Evolutionary conservation across 2,329 filamentous ascomycete genomes (phyloP), one percentile per base, ranked within the genome.

Genomic region (Clonostachys byssicola): DNA sequence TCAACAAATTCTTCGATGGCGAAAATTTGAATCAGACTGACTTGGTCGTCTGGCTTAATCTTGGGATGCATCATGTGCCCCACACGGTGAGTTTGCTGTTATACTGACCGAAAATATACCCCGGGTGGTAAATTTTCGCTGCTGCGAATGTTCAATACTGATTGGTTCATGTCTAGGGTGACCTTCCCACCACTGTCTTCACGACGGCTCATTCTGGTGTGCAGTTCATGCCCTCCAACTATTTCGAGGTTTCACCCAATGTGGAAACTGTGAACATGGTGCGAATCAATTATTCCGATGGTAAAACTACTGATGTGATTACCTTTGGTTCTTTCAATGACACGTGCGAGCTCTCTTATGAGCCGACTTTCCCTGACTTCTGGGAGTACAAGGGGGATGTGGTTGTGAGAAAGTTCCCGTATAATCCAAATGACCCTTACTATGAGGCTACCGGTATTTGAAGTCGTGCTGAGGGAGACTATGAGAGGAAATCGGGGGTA

Each of bases 21-120:
- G 68, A 73, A 49, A 54, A 51, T 16, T 52, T 70, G 9, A 52
- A 55, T 20, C 63, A 71, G 46, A 63, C 69, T 48, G 68, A 55
- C 41, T 47, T 71, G 12, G 75, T 80, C 4, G 46, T 80, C 12
- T 81, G 73, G 69, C 66, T 81, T 49, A 81, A 69, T 50, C 53
- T 70, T 8, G 78, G 78, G 14, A 81, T 77, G 72, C 77, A 82
- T 54, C 78, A 82, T 55, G 60, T 80, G n/a, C 74, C 78, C 10
- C 71, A 77, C 53, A 73, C 75, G 2, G 23, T 30, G 10, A 10
- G 23, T 30, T 30, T 30, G 8, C 23, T 30, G 8, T 10, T 30
- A 30, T 9, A 30, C 23, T 30, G 23, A 30, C 23, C 10, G 23
- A 9, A 30, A 30, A 30, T 10, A 30, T 30, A 8, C 9, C 10